Evolutionary conservation across 208 protist genomes (phyloP).

Genomic region (Acanthamoeba royreba): DNA sequence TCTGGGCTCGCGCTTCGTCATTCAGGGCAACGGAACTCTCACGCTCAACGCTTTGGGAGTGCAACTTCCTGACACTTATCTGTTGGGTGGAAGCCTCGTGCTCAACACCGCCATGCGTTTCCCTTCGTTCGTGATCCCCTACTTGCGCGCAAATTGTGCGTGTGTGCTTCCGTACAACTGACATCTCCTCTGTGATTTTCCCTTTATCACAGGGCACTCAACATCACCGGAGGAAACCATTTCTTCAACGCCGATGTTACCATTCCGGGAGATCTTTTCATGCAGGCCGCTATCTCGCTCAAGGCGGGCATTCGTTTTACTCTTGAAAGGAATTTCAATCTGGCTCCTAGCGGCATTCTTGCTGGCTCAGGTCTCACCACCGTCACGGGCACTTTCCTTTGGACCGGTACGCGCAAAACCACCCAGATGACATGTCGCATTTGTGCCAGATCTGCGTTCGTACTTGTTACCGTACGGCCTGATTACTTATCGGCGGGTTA

Average conservation of each 20-base stretch:
- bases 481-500: too few species aligned
- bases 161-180: neutral
- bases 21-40: neutral
- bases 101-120: conserved; percentile 18
- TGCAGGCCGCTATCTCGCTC: neutral
- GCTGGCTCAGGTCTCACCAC: neutral
- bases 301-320: neutral
- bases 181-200: too few species aligned
- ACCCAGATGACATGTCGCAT: neutral
- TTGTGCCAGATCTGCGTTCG: too few species aligned
- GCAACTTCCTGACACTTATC: neutral
- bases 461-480: too few species aligned
- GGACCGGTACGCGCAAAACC: neutral
- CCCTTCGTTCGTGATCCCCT: neutral
- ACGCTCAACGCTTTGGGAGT: neutral
- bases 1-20: neutral
- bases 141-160: too few species aligned
- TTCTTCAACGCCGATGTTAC: conserved; percentile 39
- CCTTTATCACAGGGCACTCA: neutral
- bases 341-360: neutral
- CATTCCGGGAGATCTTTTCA: neutral
- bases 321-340: neutral
- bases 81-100: conserved; percentile 16
- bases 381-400: conserved; percentile 4
- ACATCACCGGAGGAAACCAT: neutral